Evolutionary conservation across 2,329 filamentous ascomycete species (phyloP).

Genomic region (Penicillium hordei): DNA sequence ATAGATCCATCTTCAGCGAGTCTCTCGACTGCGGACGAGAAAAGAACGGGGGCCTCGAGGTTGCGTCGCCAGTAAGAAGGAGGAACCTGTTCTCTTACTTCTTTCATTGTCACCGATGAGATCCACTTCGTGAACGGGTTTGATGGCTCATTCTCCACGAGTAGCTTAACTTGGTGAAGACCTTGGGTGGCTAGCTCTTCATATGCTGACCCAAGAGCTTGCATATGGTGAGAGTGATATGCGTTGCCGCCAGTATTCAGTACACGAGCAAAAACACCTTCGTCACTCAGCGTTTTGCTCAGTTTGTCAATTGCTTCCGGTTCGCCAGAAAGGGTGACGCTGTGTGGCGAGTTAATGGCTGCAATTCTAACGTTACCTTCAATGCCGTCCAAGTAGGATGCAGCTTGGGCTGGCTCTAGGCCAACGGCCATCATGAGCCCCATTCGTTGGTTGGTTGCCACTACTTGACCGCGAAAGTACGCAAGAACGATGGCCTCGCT

Average conservation of each 20-base stretch:
- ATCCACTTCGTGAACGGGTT: background rate
- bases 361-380: constrained; percentile 1
- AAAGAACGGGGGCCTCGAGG: background rate
- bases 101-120: background rate
- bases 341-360: constrained; percentile 7
- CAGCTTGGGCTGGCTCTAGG: constrained; percentile 4
- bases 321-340: constrained; percentile 13
- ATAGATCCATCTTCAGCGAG: background rate
- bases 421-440: constrained; percentile 37
- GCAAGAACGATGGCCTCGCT: constrained; percentile 18
- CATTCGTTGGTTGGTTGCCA: background rate
- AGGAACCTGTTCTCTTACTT: background rate
- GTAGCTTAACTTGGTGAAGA: background rate
- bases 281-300: background rate
- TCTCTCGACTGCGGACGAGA: background rate
- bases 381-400: background rate
- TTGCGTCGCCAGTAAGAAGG: background rate
- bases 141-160: background rate
- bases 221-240: background rate
- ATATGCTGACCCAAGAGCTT: background rate
- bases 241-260: background rate
- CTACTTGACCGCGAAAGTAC: constrained; percentile 26
- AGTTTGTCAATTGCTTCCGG: background rate
- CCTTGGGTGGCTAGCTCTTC: background rate
- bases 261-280: background rate